Base-by-base conservation (phyloP, 1,139 yeast species). In the Saccharomyces uvarum region DNA sequence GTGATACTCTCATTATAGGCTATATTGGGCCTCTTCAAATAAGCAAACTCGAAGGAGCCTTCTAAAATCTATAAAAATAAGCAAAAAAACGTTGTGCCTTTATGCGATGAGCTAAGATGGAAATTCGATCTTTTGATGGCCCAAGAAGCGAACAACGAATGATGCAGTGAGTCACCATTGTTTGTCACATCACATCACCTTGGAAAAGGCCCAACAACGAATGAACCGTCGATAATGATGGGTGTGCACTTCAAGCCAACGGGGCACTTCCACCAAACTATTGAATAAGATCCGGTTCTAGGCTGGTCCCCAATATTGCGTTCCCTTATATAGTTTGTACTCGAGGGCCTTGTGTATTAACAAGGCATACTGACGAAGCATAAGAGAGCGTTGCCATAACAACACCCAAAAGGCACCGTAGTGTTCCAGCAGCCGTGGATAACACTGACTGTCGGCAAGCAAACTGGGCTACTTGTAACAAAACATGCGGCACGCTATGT, bases 1-100 rank as follows among this genome's bases (percentile, higher is more conserved):
- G 19, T 14, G 54, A 53, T 7, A 57, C 19, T 47, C 51, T 61
- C 65, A 62, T 62, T n/a, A 13, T 54, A 19, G 21, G 24, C 24
- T 14, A 8, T 9, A 16, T 19, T 16, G n/a, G 24, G 19, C n/a
- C 7, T 38, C 24, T 38, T 38, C 26, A 19, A 38, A 38, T 19
- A 9, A 19, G 9, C 2, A 7, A 5, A 38, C 11, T 38, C 19
- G 21, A 38, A 38, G n/a, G 9, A 8, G 44, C 5, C 3, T 6
- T 11, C 7, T 11, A 9, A 28, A 28, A 28, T 28, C 31, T 28
- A 11, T 24, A 4, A 24, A 8, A 28, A 9, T 28, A 13, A 28
- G 31, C 11, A 11, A 28, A 28, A 9, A 4, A 33, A 4, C 19
- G 5, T 24, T 38, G 24, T 38, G 24, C n/a, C 21, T 33, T 32